Percentiles rank a stretch among this genome's conserved stretches.
These are phyloP conservation scores for Penicillium silybi DNA, from an alignment of 495 filamentous ascomycete genomes.

Conservation along the genomic window DNA sequence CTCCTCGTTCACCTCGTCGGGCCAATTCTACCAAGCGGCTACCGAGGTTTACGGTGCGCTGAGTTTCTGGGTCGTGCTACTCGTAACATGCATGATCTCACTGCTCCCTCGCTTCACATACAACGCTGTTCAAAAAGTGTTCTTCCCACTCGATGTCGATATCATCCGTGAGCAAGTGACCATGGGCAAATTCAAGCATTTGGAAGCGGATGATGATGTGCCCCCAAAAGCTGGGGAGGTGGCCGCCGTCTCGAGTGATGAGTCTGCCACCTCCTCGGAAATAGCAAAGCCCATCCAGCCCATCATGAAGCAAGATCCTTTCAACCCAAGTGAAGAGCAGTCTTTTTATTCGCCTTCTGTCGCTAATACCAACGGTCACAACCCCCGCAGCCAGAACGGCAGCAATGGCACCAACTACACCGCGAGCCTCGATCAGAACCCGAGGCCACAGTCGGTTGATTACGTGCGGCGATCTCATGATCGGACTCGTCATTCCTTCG, in stretches of 20 bases:
- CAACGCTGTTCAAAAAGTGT: conserved; percentile 89
- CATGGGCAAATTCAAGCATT: conserved; percentile 71
- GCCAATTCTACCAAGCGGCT: conserved; percentile 73
- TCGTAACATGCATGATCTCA: conserved; percentile 72
- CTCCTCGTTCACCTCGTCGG: conserved; percentile 61
- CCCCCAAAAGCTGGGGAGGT: conserved; percentile 26
- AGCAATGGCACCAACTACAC: conserved; percentile 95
- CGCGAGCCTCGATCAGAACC: conserved; percentile 50
- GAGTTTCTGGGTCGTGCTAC: conserved; percentile 79
- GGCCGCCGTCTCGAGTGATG: conserved; percentile 29
- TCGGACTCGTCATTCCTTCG: conserved; percentile 56
- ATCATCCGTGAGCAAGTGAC: conserved; percentile 91
- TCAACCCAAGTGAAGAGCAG: conserved; percentile 73
- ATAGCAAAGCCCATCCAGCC: conserved; percentile 61
- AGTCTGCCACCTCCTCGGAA: conserved; percentile 58
- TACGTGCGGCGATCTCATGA: conserved; percentile 75
- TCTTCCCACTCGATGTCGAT: conserved; percentile 87
- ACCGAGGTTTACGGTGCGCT: conserved; percentile 73
- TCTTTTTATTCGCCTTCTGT: conserved; percentile 90
- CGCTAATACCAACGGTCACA: conserved; percentile 72
- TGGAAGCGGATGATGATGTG: conserved; percentile 50
- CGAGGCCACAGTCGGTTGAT: conserved; percentile 54
- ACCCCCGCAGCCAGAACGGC: conserved; percentile 80
- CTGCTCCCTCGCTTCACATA: conserved; percentile 79
- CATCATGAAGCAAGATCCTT: conserved; percentile 50